Evolutionary conservation across 768 basidiomycete genomes (phyloP).

Genomic region (Pulveroboletus frians): DNA sequence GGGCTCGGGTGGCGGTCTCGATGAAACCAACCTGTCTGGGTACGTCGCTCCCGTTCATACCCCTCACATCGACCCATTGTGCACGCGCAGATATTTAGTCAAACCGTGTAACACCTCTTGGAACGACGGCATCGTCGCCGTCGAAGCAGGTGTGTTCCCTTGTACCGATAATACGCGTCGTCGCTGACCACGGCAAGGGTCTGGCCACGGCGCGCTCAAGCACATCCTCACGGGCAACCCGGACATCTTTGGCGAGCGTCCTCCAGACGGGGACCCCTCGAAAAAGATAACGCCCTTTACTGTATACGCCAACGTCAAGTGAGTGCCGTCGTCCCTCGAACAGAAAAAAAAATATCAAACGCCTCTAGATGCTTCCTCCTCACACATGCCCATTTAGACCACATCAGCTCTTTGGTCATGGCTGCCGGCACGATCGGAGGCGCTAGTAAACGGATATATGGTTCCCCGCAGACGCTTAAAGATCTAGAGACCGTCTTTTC

Average conservation of each 20-base stretch:
- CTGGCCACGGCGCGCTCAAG: constrained; percentile 75
- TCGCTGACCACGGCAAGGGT: constrained; percentile 45
- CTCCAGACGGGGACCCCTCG: constrained; percentile 8
- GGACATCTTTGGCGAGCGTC: constrained; percentile 41
- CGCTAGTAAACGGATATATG: constrained; percentile 58
- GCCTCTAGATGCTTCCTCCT: constrained; percentile 68
- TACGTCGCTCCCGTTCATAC: constrained; percentile 33
- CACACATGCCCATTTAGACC: constrained; percentile 89
- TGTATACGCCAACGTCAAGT: constrained; percentile 33
- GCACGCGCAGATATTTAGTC: constrained; percentile 67
- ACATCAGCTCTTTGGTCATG: constrained; percentile 76
- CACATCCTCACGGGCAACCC: constrained; percentile 55
- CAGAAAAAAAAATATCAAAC: not conserved
- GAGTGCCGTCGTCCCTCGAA: constrained; percentile 1
- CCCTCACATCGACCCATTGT: constrained; percentile 8
- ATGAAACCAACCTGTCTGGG: constrained; percentile 87
- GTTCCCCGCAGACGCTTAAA: constrained; percentile 53
- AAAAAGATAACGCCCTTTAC: constrained; percentile 19
- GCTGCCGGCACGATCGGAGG: constrained; percentile 74
- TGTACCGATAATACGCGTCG: not conserved
- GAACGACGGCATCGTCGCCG: constrained; percentile 74
- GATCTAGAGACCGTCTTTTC: constrained; percentile 71
- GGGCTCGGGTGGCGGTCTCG: constrained; percentile 84
- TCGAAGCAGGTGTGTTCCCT: constrained; percentile 74
- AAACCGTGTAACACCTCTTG: constrained; percentile 64